Base-by-base conservation (phyloP, 2,329 filamentous ascomycete genomes). In the Zymoseptoria pseudotritici region DNA sequence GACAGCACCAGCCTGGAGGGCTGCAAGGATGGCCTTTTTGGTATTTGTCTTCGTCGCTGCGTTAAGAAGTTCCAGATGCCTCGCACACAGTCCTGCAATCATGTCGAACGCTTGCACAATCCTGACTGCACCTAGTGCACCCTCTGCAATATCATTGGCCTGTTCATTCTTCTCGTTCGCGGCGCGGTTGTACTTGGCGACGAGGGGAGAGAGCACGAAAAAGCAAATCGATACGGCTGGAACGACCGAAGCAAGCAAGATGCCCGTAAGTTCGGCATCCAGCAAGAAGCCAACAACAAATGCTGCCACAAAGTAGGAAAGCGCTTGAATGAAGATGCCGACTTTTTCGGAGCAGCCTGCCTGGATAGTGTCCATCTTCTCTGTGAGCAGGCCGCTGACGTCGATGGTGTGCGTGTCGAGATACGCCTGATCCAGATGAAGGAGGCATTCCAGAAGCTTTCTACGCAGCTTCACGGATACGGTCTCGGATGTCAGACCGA, bases 381-480 rank as follows among this genome's bases (percentile, higher is more conserved):
- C 76, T 7, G 76, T 78, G 5, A 79, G 69, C 24, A 77, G 72
- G 13, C 71, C 73, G 17, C 78, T 77, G 66, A 82, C 77, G 67
- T 82, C 79, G 20, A 80, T 76, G 46, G 78, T 75, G 61, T 78
- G 72, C 11, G 76, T 76, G 60, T 83, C 80, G 61, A 81, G 80
- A 65, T 79, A 83, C 10, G 78, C 73, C 65, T 80, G 78, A 56
- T 82, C 80, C 67, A 82, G 76, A 29, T 80, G 76, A 21, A 83
- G 69, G 7, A 79, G 74, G 60, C 77, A 76, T 42, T 78, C 70
- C 13, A 83, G 71, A 31, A 82, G 73, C 46, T 73, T 73, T 59
- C 77, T 76, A 53, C 80, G 74, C 6, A 81, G 70, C 31, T 75
- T 75, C 58, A 79, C 72, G 4, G 79, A 78, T 10, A 82, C 75